phyloP scores from a whole-genome alignment of 371 early-diverging fungal species.

The Mortierella sp. region DNA sequence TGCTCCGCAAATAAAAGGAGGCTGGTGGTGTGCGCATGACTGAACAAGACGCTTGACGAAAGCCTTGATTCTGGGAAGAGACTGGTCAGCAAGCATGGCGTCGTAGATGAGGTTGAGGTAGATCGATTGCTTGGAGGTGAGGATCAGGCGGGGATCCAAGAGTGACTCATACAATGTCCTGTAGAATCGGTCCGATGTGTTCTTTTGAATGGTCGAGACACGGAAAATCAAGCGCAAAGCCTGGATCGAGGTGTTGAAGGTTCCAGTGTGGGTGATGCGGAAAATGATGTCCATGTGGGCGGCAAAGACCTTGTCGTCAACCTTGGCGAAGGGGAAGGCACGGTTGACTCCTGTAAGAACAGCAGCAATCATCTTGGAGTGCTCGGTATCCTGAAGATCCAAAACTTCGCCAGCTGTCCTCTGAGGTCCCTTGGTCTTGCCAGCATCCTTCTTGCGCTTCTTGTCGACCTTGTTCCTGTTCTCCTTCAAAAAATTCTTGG shows the following conservation, averaged over 20 bases:
- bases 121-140: conserved; percentile 90
- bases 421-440: conserved; percentile 58
- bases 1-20: conserved; percentile 88
- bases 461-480: conserved; percentile 54
- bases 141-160: conserved; percentile 83
- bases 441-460: conserved; percentile 62
- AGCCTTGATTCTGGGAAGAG: conserved; percentile 78
- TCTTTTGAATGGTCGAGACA: conserved; percentile 67
- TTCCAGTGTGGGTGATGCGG: conserved; percentile 87
- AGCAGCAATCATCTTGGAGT: conserved; percentile 90
- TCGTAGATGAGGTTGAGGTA: conserved; percentile 93
- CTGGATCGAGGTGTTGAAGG: conserved; percentile 93
- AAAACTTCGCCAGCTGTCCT: conserved; percentile 56
- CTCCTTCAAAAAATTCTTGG: conserved; percentile 56
- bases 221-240: conserved; percentile 92
- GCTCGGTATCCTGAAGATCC: conserved; percentile 73
- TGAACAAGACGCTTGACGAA: conserved; percentile 94
- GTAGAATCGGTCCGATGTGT: conserved; percentile 87
- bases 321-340: conserved; percentile 91
- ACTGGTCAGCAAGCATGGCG: conserved; percentile 83
- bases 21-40: conserved; percentile 79
- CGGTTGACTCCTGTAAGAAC: conserved; percentile 96
- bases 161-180: conserved; percentile 91
- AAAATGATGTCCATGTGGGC: conserved; percentile 89
- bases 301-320: conserved; percentile 83